Percentiles rank a stretch among this genome's conserved stretches.
phyloP scores from a whole-genome alignment of 1,284 basidiomycete genomes.

The Anthracocystis panici-leucophaei region DNA sequence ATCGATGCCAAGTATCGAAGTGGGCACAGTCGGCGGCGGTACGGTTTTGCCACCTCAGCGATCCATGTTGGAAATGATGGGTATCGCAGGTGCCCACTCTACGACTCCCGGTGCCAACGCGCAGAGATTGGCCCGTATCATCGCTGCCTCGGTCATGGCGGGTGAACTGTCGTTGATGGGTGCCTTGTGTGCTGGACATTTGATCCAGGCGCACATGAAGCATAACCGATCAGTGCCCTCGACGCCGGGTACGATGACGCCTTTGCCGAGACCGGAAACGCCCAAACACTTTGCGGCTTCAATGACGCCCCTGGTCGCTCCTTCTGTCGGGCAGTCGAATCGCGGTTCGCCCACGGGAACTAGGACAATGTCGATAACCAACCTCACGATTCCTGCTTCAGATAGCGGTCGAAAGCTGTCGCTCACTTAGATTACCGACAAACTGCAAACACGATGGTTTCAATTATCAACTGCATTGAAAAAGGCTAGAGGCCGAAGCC shows the following conservation, averaged over 20 bases:
- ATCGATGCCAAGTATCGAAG: constrained; percentile 69
- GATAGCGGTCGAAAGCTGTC: constrained; percentile 31
- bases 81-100: constrained; percentile 63
- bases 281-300: constrained; percentile 59
- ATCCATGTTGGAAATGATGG: constrained; percentile 68
- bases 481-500: constrained; percentile 40
- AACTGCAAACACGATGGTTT: background rate
- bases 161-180: constrained; percentile 68
- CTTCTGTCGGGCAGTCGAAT: constrained; percentile 45
- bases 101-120: constrained; percentile 67
- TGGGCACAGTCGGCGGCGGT: constrained; percentile 89
- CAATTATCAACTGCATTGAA: constrained; percentile 5
- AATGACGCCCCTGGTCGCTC: constrained; percentile 64
- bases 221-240: constrained; percentile 67
- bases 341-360: constrained; percentile 42
- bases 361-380: constrained; percentile 42
- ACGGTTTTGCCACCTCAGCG: constrained; percentile 73
- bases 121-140: constrained; percentile 67
- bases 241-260: constrained; percentile 66
- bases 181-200: constrained; percentile 66
- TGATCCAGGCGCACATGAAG: constrained; percentile 69
- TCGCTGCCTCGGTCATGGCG: constrained; percentile 68
- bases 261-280: constrained; percentile 56
- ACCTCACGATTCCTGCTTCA: constrained; percentile 37
- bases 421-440: constrained; percentile 1